phyloP scores from a whole-genome alignment of 1,139 yeast genomes.

The Scheffersomyces insectosa region DNA sequence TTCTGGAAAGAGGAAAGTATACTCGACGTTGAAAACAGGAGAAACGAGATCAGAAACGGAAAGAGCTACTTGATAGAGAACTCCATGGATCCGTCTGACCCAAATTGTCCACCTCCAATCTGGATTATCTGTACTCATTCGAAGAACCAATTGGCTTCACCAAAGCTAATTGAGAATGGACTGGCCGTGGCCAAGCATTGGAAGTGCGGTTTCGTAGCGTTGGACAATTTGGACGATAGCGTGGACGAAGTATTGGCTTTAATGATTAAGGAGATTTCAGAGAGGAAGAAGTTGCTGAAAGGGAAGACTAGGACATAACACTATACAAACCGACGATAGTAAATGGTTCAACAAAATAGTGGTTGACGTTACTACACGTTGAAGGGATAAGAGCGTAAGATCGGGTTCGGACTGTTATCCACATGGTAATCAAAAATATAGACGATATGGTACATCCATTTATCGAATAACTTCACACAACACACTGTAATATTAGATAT shows the following conservation, averaged over 20 bases:
- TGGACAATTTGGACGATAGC: constrained; percentile 50
- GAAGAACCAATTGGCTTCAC: constrained; percentile 57
- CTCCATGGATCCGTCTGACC: constrained; percentile 46
- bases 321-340: too few relatives aligned
- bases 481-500: too few relatives aligned
- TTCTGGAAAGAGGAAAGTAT: constrained; percentile 50
- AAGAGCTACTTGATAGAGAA: constrained; percentile 16
- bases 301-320: constrained; percentile 4
- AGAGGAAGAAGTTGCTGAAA: constrained; percentile 31
- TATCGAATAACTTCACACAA: too few relatives aligned
- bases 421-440: too few relatives aligned
- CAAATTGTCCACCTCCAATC: constrained; percentile 64
- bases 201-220: constrained; percentile 64
- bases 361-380: too few relatives aligned
- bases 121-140: constrained; percentile 65
- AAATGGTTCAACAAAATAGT: neutral
- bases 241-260: constrained; percentile 58
- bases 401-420: too few relatives aligned
- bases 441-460: too few relatives aligned
- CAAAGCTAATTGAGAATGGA: constrained; percentile 57
- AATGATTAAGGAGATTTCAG: constrained; percentile 60
- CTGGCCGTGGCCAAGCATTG: constrained; percentile 54
- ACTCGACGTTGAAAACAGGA: constrained; percentile 17
- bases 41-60: constrained; percentile 14
- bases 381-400: too few relatives aligned